A percentile compares a stretch with the other conserved stretches of the same genome.
These are phyloP conservation scores for Flaveria robusta DNA, from an alignment of 129 eudicot genomes.

Conservation along the genomic window DNA sequence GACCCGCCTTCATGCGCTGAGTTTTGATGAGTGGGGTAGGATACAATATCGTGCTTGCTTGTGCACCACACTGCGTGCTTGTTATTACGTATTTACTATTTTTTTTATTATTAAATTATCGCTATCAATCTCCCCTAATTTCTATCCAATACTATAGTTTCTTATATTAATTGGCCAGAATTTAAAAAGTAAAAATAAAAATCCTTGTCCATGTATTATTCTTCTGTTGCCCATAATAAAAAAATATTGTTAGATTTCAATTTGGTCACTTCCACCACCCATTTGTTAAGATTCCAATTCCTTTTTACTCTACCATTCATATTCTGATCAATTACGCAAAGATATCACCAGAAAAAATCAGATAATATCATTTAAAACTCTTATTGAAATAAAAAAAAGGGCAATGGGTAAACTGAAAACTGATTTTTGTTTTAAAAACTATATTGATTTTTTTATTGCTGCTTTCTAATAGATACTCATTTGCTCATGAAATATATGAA, in stretches of 20 bases:
- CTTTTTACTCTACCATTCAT: slow-evolving; percentile 16
- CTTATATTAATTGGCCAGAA: neutral
- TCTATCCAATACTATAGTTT: neutral
- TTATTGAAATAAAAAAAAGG: too few species aligned
- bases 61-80: slow-evolving; percentile 30
- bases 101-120: neutral
- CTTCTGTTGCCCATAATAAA: neutral
- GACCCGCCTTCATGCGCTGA: too few species aligned
- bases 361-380: neutral
- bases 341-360: neutral
- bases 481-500: too few species aligned
- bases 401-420: too few species aligned
- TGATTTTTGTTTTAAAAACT: too few species aligned
- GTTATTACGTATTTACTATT: neutral
- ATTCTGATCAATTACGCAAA: neutral
- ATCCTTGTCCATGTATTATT: slow-evolving; percentile 15
- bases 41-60: slow-evolving; percentile 35
- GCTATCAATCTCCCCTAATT: neutral
- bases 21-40: slow-evolving; percentile 11
- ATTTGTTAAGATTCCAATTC: slow-evolving; percentile 12
- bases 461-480: too few species aligned
- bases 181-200: neutral
- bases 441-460: too few species aligned
- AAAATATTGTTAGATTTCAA: neutral
- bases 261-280: neutral